phyloP scores from a whole-genome alignment of 495 filamentous ascomycete genomes.

The Hypoxylon crocopeplum region DNA sequence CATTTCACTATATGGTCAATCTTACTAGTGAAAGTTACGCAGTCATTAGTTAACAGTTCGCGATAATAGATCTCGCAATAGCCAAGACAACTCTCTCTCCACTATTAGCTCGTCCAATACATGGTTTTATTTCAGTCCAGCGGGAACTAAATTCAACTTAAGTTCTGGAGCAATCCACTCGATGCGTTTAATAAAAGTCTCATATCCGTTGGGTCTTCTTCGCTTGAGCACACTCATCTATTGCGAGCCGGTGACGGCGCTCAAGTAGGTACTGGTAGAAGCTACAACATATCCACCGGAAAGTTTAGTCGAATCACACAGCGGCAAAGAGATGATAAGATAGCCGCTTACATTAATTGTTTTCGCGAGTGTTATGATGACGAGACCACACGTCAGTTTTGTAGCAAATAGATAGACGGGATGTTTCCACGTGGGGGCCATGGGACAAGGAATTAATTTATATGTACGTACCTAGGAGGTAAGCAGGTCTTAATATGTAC shows the following conservation, averaged over 20 bases:
- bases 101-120: constrained; percentile 20
- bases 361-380: constrained; percentile 22
- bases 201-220: constrained; percentile 7
- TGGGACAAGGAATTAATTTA: constrained; percentile 10
- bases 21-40: background rate
- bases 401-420: constrained; percentile 37
- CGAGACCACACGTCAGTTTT: constrained; percentile 20
- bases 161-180: constrained; percentile 28
- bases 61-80: constrained; percentile 12
- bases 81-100: constrained; percentile 10
- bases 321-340: constrained; percentile 6
- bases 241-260: background rate
- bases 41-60: constrained; percentile 7
- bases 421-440: constrained; percentile 32
- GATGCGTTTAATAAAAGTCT: constrained; percentile 21
- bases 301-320: constrained; percentile 10
- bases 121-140: constrained; percentile 12
- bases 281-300: background rate
- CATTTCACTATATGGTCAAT: background rate
- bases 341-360: constrained; percentile 10
- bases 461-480: background rate
- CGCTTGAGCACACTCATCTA: background rate
- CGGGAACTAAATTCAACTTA: constrained; percentile 22
- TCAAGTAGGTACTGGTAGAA: constrained; percentile 1
- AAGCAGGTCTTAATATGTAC: constrained; percentile 5